Percentiles rank a stretch among this genome's conserved stretches.
phyloP scores from a whole-genome alignment of 352 stramenopile species.

The Phytophthora macrochlamydospora region DNA sequence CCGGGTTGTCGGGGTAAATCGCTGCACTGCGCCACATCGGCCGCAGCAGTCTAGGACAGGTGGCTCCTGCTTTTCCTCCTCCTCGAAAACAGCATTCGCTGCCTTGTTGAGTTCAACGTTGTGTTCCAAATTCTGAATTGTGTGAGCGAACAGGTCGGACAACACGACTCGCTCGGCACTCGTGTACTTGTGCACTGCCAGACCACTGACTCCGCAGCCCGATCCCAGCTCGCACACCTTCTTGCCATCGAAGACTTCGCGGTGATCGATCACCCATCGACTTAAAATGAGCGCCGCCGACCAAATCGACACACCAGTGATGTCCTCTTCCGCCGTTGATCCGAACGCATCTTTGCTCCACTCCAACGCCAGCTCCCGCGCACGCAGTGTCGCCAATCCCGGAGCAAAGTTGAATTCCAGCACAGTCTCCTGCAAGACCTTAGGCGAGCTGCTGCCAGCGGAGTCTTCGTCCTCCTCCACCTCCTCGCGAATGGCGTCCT shows the following conservation, averaged over 20 bases:
- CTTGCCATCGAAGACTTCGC: constrained; percentile 66
- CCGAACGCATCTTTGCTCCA: constrained; percentile 86
- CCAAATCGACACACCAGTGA: constrained; percentile 89
- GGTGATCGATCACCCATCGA: constrained; percentile 82
- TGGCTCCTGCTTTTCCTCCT: constrained; percentile 32
- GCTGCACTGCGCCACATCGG: constrained; percentile 73
- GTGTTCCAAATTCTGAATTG: constrained; percentile 80
- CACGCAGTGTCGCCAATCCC: constrained; percentile 63
- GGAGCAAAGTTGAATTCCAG: constrained; percentile 80
- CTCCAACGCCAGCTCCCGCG: constrained; percentile 80
- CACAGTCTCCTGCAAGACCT: constrained; percentile 83
- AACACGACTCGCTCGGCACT: constrained; percentile 75
- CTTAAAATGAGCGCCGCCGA: constrained; percentile 86
- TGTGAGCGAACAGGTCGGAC: constrained; percentile 86
- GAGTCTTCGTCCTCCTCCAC: constrained; percentile 48
- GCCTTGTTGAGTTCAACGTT: constrained; percentile 81
- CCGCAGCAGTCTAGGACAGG: constrained; percentile 52
- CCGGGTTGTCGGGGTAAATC: constrained; percentile 82
- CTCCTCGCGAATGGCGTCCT: constrained; percentile 69
- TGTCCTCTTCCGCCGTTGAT: constrained; percentile 82
- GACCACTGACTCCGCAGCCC: constrained; percentile 81
- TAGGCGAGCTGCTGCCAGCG: constrained; percentile 43
- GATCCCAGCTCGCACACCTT: constrained; percentile 84
- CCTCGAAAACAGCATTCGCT: constrained; percentile 17
- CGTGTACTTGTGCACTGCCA: constrained; percentile 82